Conservation (phyloP, 345 rosid species). For the Populus pruinosa region DNA sequence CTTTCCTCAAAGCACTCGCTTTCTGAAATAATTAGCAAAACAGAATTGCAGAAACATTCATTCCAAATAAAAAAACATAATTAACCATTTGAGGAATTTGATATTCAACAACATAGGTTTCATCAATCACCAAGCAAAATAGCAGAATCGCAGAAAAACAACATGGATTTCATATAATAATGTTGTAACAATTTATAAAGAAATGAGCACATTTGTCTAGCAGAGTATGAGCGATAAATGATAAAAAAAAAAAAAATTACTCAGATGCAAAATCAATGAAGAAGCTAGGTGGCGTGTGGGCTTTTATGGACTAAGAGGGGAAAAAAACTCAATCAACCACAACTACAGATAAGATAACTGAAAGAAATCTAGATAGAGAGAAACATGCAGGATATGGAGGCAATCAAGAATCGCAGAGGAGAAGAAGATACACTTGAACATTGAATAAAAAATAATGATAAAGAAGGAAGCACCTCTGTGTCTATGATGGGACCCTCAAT, state of each 20-base stretch:
- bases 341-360: not conserved
- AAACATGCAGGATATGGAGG: not conserved
- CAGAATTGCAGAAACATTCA: not conserved
- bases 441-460: too few species aligned
- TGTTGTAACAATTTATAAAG: not conserved
- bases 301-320: not conserved
- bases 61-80: not conserved
- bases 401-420: not conserved
- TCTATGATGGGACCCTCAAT: not conserved
- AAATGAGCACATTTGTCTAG: not conserved
- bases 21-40: conserved; percentile 11
- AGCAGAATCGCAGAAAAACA: not conserved
- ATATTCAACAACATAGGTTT: not conserved
- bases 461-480: not conserved
- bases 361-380: not conserved
- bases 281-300: not conserved
- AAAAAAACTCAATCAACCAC: not conserved
- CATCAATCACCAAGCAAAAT: not conserved
- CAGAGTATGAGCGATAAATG: not conserved
- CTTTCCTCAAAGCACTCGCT: conserved; percentile 1
- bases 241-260: too few species aligned
- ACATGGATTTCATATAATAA: not conserved
- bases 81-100: not conserved
- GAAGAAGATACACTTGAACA: not conserved
- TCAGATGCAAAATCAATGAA: not conserved